Percentiles rank a stretch among this genome's conserved stretches.
phyloP scores from a whole-genome alignment of 306 rosid species.

The Cicer arietinum region DNA sequence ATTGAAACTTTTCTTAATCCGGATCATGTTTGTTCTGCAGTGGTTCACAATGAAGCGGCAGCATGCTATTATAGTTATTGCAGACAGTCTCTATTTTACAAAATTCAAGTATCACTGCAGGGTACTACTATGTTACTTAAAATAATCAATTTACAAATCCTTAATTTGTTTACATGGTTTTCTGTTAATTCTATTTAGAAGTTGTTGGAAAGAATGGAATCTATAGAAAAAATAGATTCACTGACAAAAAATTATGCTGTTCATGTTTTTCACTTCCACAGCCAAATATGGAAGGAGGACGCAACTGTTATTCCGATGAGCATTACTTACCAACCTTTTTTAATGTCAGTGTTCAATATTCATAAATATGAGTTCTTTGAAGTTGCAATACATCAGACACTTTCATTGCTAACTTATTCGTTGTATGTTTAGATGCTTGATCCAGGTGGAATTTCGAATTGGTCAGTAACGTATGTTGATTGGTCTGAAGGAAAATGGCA shows the following conservation, averaged over 20 bases:
- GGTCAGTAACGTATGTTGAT: constrained; percentile 94
- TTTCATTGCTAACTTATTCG: constrained; percentile 27
- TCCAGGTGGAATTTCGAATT: constrained; percentile 84
- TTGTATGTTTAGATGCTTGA: constrained; percentile 69
- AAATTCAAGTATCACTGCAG: constrained; percentile 81
- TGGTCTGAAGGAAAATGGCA: constrained; percentile 99
- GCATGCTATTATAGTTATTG: constrained; percentile 77
- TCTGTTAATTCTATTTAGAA: constrained; percentile 23
- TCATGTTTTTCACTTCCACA: constrained; percentile 48
- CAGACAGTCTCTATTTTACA: constrained; percentile 77
- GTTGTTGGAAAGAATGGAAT: not conserved
- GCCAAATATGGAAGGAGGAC: constrained; percentile 93
- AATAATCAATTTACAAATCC: constrained; percentile 5
- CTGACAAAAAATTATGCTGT: constrained; percentile 33
- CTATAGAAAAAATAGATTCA: constrained; percentile 5
- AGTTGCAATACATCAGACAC: not conserved
- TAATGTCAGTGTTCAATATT: constrained; percentile 59
- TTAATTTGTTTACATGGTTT: not conserved
- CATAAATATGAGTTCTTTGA: constrained; percentile 20
- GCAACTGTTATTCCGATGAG: constrained; percentile 82
- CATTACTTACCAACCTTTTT: constrained; percentile 87
- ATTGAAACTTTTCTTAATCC: constrained; percentile 41
- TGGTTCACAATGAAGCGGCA: constrained; percentile 91
- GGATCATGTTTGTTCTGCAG: constrained; percentile 54
- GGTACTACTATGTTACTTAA: constrained; percentile 56